phyloP scores from a whole-genome alignment of 2,329 filamentous ascomycete genomes.

The Metarhizium album region DNA sequence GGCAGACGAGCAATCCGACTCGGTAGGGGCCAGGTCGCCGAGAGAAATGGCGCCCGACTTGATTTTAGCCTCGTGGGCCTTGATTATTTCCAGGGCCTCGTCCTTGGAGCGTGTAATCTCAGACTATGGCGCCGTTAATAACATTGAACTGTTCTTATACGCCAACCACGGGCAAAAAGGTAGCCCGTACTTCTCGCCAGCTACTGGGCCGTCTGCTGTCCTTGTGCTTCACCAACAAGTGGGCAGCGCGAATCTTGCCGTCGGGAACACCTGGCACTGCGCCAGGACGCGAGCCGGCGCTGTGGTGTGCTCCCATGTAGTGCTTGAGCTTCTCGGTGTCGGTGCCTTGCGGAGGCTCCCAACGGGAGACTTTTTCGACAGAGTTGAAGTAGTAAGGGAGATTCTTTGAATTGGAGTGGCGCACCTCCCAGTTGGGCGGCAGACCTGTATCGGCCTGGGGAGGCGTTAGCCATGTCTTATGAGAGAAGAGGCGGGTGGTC shows the following conservation, averaged over 20 bases:
- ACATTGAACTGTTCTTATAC: not conserved
- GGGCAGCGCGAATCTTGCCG: conserved; percentile 87
- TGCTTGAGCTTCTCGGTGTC: conserved; percentile 86
- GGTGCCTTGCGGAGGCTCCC: conserved; percentile 83
- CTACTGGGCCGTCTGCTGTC: conserved; percentile 82
- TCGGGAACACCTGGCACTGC: conserved; percentile 36
- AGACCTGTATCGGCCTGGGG: conserved; percentile 64
- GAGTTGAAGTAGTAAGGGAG: conserved; percentile 98
- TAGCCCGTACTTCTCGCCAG: conserved; percentile 61
- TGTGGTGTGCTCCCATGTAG: conserved; percentile 88
- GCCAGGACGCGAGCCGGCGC: conserved; percentile 33
- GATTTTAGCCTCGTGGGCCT: conserved; percentile 66
- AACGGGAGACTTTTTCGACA: conserved; percentile 75
- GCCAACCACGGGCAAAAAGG: not conserved
- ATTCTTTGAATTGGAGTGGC: conserved; percentile 96
- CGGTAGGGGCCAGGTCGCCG: conserved; percentile 74
- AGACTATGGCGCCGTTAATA: conserved; percentile 29
- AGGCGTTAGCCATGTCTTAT: not conserved
- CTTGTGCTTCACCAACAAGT: conserved; percentile 87
- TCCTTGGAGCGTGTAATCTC: conserved; percentile 83
- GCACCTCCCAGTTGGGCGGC: conserved; percentile 84
- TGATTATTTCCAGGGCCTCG: conserved; percentile 70
- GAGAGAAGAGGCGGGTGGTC: not conserved
- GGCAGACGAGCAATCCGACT: conserved; percentile 93
- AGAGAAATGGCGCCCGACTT: conserved; percentile 56